A percentile compares a stretch with the other conserved stretches of the same genome.
These are phyloP conservation scores for Aureobasidium subglaciale DNA, from an alignment of 2,329 filamentous ascomycete species.

Conservation along the genomic window DNA sequence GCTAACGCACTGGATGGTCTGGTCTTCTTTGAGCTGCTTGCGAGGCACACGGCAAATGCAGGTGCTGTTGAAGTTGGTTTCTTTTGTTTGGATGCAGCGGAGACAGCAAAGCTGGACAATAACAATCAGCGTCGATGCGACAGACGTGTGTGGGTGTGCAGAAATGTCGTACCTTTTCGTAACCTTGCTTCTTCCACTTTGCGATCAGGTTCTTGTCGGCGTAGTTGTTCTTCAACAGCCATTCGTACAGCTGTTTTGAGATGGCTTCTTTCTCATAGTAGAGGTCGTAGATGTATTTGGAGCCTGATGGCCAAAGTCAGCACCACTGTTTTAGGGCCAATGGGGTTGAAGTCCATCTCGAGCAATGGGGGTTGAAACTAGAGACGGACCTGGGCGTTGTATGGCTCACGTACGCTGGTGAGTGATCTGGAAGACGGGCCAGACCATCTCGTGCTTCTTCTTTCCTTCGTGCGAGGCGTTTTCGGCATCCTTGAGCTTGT, in stretches of 20 bases:
- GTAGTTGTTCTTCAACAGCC: slow-evolving; percentile 92
- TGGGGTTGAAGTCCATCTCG: not conserved
- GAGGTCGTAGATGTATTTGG: slow-evolving; percentile 90
- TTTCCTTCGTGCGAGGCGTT: slow-evolving; percentile 73
- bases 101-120: slow-evolving; percentile 73
- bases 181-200: slow-evolving; percentile 99
- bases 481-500: slow-evolving; percentile 93
- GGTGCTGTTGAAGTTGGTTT: slow-evolving; percentile 97
- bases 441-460: slow-evolving; percentile 85
- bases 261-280: slow-evolving; percentile 99
- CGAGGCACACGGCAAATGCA: slow-evolving; percentile 94
- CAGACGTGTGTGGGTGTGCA: not conserved
- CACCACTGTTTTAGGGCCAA: not conserved
- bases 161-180: slow-evolving; percentile 71
- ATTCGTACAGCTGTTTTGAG: slow-evolving; percentile 85
- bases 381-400: slow-evolving; percentile 16
- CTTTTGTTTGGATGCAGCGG: slow-evolving; percentile 96
- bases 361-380: slow-evolving; percentile 14
- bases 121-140: not conserved
- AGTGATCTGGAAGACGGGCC: slow-evolving; percentile 96
- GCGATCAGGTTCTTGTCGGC: slow-evolving; percentile 93
- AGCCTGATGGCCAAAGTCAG: slow-evolving; percentile 38
- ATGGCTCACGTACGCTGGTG: slow-evolving; percentile 63
- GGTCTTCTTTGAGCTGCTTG: slow-evolving; percentile 80
- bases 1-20: slow-evolving; percentile 86